phyloP scores from a whole-genome alignment of 352 stramenopile genomes.

The Pythium periplocum region DNA sequence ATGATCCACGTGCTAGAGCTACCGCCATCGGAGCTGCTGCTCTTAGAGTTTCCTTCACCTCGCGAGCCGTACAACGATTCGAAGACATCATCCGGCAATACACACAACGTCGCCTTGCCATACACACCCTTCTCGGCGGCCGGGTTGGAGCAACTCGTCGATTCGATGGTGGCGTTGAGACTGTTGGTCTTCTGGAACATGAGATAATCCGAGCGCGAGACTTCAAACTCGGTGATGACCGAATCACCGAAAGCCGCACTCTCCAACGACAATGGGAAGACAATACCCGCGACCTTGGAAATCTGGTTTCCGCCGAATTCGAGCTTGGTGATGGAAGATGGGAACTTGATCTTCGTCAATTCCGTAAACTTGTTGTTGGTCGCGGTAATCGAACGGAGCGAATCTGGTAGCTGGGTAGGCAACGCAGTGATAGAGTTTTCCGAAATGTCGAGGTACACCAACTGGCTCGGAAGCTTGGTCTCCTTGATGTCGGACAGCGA shows the following conservation, averaged over 20 bases:
- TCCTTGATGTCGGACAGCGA: slow-evolving; percentile 8
- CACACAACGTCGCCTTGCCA: slow-evolving; percentile 36
- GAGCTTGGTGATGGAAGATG: slow-evolving; percentile 35
- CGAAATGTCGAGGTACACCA: slow-evolving; percentile 40
- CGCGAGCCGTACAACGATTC: slow-evolving; percentile 30
- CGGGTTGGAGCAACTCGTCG: slow-evolving; percentile 36
- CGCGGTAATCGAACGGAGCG: slow-evolving; percentile 12
- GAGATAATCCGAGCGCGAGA: slow-evolving; percentile 54
- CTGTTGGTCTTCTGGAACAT: slow-evolving; percentile 40
- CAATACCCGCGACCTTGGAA: slow-evolving; percentile 41
- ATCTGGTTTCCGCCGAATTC: slow-evolving; percentile 63
- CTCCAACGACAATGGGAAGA: slow-evolving; percentile 45
- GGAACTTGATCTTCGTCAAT: slow-evolving; percentile 48
- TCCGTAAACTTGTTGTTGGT: slow-evolving; percentile 38
- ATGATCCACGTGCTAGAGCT: slow-evolving; percentile 31
- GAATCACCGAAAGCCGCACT: slow-evolving; percentile 39
- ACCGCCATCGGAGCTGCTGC: slow-evolving; percentile 1
- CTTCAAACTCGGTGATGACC: slow-evolving; percentile 62
- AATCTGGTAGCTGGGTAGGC: slow-evolving; percentile 7
- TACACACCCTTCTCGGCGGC: slow-evolving; percentile 38
- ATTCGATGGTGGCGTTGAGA: slow-evolving; percentile 35
- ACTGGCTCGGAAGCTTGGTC: slow-evolving; percentile 30
- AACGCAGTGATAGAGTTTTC: slow-evolving; percentile 17
- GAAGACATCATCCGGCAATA: slow-evolving; percentile 65
- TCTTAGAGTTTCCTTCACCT: not conserved